Conservation (phyloP, 139 green algal genomes). For the Trebouxia sp. region DNA sequence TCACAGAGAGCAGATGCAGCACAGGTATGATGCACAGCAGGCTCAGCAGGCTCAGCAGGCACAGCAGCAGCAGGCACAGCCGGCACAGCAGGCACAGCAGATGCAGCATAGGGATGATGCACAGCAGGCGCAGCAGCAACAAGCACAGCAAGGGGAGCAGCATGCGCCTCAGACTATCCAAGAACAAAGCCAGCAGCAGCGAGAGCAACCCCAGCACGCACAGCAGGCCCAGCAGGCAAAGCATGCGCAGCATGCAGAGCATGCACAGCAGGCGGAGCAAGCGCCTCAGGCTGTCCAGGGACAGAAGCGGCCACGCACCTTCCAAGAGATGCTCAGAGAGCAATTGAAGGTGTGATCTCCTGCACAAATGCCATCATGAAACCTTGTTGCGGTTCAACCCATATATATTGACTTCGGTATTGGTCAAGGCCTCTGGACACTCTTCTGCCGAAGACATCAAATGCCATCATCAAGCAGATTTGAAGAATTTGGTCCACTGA, state of each 20-base stretch:
- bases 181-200: too few species aligned
- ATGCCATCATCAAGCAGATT: too few species aligned
- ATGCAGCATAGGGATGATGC: neutral
- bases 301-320: neutral
- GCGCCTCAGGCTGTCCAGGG: neutral
- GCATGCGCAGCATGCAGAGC: neutral
- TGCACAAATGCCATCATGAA: too few species aligned
- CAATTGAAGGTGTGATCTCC: neutral
- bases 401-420: too few species aligned
- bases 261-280: neutral
- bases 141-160: neutral
- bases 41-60: neutral
- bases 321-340: conserved; percentile 2
- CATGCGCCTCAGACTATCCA: too few species aligned
- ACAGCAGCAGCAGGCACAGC: neutral
- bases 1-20: neutral
- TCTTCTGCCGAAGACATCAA: too few species aligned
- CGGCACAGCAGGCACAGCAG: neutral
- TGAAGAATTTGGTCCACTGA: too few species aligned
- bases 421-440: too few species aligned
- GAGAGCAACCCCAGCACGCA: neutral
- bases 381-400: too few species aligned
- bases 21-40: neutral
- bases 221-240: neutral
- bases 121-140: neutral